These are phyloP conservation scores for Mycena haematopus DNA, from an alignment of 768 basidiomycete genomes.

Conservation along the genomic window DNA sequence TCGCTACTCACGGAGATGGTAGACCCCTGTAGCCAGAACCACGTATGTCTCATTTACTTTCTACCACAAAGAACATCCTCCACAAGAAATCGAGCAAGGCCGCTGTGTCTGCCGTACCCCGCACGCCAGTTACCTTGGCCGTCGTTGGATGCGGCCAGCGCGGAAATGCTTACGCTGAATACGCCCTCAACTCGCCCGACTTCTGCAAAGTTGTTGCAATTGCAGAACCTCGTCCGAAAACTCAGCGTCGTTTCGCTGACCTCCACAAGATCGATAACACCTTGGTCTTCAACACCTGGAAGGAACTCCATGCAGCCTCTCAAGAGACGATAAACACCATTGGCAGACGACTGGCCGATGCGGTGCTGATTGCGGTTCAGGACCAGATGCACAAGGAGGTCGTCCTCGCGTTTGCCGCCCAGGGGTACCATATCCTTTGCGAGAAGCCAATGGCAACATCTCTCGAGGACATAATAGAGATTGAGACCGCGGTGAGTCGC, in stretches of 20 bases:
- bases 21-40: background rate
- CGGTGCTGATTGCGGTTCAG: constrained; percentile 81
- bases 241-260: constrained; percentile 62
- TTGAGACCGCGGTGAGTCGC: constrained; percentile 73
- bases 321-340: constrained; percentile 65
- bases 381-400: constrained; percentile 82
- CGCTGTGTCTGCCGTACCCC: constrained; percentile 7
- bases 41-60: constrained; percentile 28
- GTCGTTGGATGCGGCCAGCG: constrained; percentile 86
- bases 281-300: constrained; percentile 74
- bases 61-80: constrained; percentile 30
- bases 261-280: constrained; percentile 67
- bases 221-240: constrained; percentile 79
- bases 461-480: constrained; percentile 73
- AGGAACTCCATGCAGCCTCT: constrained; percentile 73
- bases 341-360: constrained; percentile 81
- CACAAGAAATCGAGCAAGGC: constrained; percentile 23
- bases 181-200: constrained; percentile 64
- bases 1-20: constrained; percentile 2
- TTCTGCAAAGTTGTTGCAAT: constrained; percentile 82
- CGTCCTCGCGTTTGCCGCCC: constrained; percentile 73
- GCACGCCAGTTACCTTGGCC: constrained; percentile 68
- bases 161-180: constrained; percentile 72
- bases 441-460: constrained; percentile 93
- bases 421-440: constrained; percentile 89